These are phyloP conservation scores for Hypoxylon sp. DNA, from an alignment of 2,329 filamentous ascomycete species.

Conservation along the genomic window DNA sequence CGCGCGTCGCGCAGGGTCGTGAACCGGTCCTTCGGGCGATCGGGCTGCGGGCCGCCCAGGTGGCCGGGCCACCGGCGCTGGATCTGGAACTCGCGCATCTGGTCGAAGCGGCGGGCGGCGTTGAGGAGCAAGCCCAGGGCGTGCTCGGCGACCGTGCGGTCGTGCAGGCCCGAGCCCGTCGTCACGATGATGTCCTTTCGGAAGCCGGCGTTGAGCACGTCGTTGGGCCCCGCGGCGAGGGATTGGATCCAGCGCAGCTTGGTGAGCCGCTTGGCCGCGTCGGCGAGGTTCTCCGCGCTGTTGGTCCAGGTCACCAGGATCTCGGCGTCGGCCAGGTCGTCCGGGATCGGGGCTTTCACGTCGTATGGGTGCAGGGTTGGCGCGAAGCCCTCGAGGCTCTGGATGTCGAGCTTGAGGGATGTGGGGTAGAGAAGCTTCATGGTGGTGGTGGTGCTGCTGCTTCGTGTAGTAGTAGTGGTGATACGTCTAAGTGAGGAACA, in stretches of 20 bases:
- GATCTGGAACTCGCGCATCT: conserved; percentile 69
- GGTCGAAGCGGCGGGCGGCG: conserved; percentile 65
- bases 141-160: conserved; percentile 72
- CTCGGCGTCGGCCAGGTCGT: conserved; percentile 66
- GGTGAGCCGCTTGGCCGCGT: conserved; percentile 63
- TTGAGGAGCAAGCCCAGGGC: conserved; percentile 65
- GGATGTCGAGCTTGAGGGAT: conserved; percentile 64
- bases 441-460: conserved; percentile 26
- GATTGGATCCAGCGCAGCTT: conserved; percentile 72
- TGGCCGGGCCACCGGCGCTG: conserved; percentile 67
- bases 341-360: conserved; percentile 63
- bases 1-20: conserved; percentile 67
- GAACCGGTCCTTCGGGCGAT: conserved; percentile 64
- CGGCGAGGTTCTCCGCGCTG: conserved; percentile 63
- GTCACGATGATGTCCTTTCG: conserved; percentile 59
- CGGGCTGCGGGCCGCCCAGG: conserved; percentile 68
- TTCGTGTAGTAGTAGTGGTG: no score
- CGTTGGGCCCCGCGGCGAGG: conserved; percentile 71
- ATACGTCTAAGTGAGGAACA: conserved; percentile 1
- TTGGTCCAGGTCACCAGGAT: conserved; percentile 71
- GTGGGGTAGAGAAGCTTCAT: conserved; percentile 75
- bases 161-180: conserved; percentile 70
- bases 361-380: conserved; percentile 68
- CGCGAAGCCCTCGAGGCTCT: conserved; percentile 65
- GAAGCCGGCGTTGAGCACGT: conserved; percentile 69